Base-by-base conservation (phyloP, 495 filamentous ascomycete species). In the Ascodesmis nigricans region DNA sequence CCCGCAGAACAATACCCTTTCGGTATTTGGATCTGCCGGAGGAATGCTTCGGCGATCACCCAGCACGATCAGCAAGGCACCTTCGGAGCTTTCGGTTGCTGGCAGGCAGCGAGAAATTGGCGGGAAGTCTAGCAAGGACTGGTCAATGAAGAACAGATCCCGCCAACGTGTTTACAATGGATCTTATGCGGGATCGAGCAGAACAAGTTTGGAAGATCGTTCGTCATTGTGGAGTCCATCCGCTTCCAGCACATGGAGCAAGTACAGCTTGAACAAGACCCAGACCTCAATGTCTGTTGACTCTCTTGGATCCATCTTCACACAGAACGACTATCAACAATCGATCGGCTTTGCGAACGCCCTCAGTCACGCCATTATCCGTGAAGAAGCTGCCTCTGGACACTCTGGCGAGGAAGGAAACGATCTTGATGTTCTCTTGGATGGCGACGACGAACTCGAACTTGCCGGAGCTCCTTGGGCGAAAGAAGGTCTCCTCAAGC, bases 311-410 rank as follows among this genome's bases (percentile, higher is more conserved):
- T 83, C 77, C 1, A 63, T 67, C n/a, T 78, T 71, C 54, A 73
- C 71, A 2, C 71, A 71, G 18, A 11, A 21, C 15, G 87, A 90
- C 46, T 93, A 83, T 47, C 80, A 91, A 46, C 82, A 91, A 49
- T 90, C 82, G 0, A 91, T 99, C 47, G 87, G 87, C 0, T 99
- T 99, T 50, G 87, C 90, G 24, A 95, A 91, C 56, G 87, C 87
- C 10, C 65, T 99, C 2, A 91, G 78, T 43, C 90, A 91, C 49
- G 87, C 87, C 11, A 97, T 95, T 45, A 91, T 91, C 40, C 73
- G 90, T 14, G 90, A 93, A 49, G 87, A 95, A 45, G 63, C 67
- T 27, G 62, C 70, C 4, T 57, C 65, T 27, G 67, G 63, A 0
- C 59, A 61, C 47, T 52, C 58, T 43, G 57, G 69, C 42, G 54